Conservation (phyloP, 106 monocot species). For the Dendrobium catenatum region DNA sequence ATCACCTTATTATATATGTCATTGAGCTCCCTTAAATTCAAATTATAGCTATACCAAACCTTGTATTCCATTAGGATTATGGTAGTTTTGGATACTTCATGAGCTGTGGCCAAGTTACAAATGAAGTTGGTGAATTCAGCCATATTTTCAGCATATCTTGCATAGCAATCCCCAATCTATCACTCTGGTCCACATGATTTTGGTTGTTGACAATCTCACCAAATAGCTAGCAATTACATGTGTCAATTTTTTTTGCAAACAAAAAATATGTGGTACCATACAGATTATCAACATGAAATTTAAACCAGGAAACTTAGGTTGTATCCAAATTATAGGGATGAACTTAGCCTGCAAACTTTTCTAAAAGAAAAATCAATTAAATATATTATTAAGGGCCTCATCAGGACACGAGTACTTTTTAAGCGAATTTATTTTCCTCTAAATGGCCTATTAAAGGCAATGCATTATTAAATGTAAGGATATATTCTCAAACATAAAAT, state of each 20-base stretch:
- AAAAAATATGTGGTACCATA: not conserved
- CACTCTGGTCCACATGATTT: not conserved
- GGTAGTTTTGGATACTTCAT: not conserved
- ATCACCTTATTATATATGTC: not conserved
- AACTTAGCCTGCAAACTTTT: not conserved
- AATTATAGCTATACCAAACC: not conserved
- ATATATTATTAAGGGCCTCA: not conserved
- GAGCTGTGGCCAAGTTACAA: not conserved
- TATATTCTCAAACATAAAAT: not conserved
- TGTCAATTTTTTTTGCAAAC: not conserved
- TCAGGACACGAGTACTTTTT: not conserved
- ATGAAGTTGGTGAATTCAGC: not conserved
- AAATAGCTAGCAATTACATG: not conserved
- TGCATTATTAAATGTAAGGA: not conserved
- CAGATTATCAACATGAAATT: not conserved
- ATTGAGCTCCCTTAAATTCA: not conserved
- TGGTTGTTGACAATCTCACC: not conserved
- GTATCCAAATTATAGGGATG: not conserved
- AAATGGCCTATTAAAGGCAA: not conserved
- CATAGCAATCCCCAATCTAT: not conserved
- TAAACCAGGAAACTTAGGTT: not conserved
- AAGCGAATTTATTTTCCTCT: not conserved
- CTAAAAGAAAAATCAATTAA: not conserved
- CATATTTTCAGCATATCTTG: not conserved
- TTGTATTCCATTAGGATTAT: not conserved